Evolutionary conservation across 2,329 filamentous ascomycete species (phyloP).

Genomic region (Leptodontidium sp.): DNA sequence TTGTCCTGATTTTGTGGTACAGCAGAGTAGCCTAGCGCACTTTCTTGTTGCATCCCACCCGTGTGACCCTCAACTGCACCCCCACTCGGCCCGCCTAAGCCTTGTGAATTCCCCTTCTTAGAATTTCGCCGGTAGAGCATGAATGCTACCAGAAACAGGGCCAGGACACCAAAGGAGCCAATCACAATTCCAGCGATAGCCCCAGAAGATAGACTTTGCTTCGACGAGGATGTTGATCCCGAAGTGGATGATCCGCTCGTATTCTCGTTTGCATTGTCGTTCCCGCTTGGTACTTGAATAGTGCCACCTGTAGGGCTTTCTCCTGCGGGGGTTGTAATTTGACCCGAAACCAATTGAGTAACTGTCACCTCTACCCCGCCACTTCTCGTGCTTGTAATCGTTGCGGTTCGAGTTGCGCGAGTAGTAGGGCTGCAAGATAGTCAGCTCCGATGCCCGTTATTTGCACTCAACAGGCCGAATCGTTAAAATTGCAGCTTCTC

Average conservation of each 20-base stretch:
- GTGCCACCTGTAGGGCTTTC: background rate
- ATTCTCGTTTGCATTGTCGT: background rate
- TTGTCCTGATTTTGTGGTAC: conserved; percentile 6
- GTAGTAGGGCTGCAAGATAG: background rate
- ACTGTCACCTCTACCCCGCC: background rate
- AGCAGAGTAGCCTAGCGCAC: conserved; percentile 1
- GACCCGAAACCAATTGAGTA: background rate
- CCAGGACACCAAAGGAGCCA: conserved; percentile 5
- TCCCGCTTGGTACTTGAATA: background rate
- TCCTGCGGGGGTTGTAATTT: background rate
- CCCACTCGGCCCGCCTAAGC: background rate
- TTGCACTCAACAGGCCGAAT: too few relatives aligned
- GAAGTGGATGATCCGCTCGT: background rate
- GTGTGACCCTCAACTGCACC: background rate
- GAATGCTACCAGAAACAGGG: conserved; percentile 12
- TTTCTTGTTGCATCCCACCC: conserved; percentile 2
- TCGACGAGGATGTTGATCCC: background rate
- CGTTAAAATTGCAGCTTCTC: too few relatives aligned
- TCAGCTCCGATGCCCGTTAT: too few relatives aligned
- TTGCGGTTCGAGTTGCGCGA: conserved; percentile 3
- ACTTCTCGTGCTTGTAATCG: conserved; percentile 10
- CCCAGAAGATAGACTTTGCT: background rate
- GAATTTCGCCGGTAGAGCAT: conserved; percentile 8
- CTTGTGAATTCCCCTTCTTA: background rate
- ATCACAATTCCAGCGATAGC: conserved; percentile 13